Percentiles rank a stretch among this genome's conserved stretches.
Conservation (phyloP, 495 filamentous ascomycete species). For the Parachaetomium inaequale region DNA sequence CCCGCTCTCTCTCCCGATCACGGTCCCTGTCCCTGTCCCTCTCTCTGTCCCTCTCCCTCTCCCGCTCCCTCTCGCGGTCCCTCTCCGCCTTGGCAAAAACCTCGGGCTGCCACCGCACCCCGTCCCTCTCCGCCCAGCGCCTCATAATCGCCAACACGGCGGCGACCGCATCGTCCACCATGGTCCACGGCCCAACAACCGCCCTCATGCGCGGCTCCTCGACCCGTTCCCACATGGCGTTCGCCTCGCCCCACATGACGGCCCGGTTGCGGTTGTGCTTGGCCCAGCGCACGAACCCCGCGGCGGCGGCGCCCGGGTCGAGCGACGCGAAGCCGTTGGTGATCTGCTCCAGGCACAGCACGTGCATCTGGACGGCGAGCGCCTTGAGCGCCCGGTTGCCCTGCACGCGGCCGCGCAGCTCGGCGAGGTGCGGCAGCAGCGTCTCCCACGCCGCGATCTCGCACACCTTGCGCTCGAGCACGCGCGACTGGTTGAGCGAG, state of each 20-base stretch:
- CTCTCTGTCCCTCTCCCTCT: slow-evolving; percentile 10
- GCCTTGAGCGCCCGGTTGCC: slow-evolving; percentile 28
- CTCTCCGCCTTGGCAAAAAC: slow-evolving; percentile 13
- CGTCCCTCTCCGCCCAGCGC: slow-evolving; percentile 33
- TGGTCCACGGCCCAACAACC: slow-evolving; percentile 38
- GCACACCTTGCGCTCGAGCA: slow-evolving; percentile 23
- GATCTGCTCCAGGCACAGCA: slow-evolving; percentile 38
- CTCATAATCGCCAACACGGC: slow-evolving; percentile 29
- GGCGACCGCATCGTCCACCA: slow-evolving; percentile 29
- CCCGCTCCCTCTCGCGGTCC: slow-evolving; percentile 9
- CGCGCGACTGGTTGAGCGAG: slow-evolving; percentile 26
- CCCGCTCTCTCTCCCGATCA: slow-evolving; percentile 10
- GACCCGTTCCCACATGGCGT: slow-evolving; percentile 18
- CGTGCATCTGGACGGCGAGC: slow-evolving; percentile 36
- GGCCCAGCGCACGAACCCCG: slow-evolving; percentile 18
- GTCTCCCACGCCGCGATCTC: slow-evolving; percentile 29
- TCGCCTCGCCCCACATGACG: slow-evolving; percentile 30
- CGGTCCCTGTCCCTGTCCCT: slow-evolving; percentile 11
- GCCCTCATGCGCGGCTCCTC: slow-evolving; percentile 26
- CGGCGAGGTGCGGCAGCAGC: slow-evolving; percentile 34
- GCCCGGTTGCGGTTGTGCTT: slow-evolving; percentile 18
- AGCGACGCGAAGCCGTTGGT: slow-evolving; percentile 26
- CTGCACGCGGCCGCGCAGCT: slow-evolving; percentile 27
- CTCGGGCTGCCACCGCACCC: slow-evolving; percentile 30
- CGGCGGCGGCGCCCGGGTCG: slow-evolving; percentile 19